Conservation (phyloP, 352 stramenopile species). For the Phytophthora ramorum region DNA sequence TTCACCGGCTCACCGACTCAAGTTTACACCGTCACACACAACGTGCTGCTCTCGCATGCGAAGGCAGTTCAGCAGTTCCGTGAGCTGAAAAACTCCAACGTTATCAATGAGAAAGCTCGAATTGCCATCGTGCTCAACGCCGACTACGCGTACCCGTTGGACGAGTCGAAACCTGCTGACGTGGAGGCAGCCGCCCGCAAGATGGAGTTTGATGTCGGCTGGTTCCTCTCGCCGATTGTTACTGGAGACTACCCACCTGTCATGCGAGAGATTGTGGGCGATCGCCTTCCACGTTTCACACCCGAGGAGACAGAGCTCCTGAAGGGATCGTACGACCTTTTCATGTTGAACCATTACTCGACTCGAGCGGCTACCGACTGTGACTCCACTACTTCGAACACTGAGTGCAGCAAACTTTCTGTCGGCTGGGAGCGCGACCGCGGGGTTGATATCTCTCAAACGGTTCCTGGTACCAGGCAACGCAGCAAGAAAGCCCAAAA, state of each 20-base stretch:
- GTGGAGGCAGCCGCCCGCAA: slow-evolving; percentile 15
- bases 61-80: slow-evolving; percentile 87
- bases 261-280: slow-evolving; percentile 64
- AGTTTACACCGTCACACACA: slow-evolving; percentile 65
- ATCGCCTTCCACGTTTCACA: slow-evolving; percentile 91
- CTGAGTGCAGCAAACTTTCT: slow-evolving; percentile 16
- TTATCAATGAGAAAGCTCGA: slow-evolving; percentile 35
- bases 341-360: slow-evolving; percentile 97
- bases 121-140: no score
- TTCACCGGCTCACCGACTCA: slow-evolving; percentile 47
- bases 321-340: slow-evolving; percentile 91
- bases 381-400: slow-evolving; percentile 58
- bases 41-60: slow-evolving; percentile 91
- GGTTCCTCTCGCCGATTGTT: slow-evolving; percentile 93
- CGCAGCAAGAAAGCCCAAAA: no score
- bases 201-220: slow-evolving; percentile 92
- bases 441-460: slow-evolving; percentile 31
- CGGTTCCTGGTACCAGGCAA: no score
- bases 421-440: slow-evolving; percentile 47
- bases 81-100: slow-evolving; percentile 33
- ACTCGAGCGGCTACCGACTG: slow-evolving; percentile 67
- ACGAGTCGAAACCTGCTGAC: no score
- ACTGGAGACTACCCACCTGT: slow-evolving; percentile 91
- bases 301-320: slow-evolving; percentile 73
- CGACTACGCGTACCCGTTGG: no score